These are phyloP conservation scores for Krasilnikovozyma curviuscula DNA, from an alignment of 768 basidiomycete species.

Conservation along the genomic window DNA sequence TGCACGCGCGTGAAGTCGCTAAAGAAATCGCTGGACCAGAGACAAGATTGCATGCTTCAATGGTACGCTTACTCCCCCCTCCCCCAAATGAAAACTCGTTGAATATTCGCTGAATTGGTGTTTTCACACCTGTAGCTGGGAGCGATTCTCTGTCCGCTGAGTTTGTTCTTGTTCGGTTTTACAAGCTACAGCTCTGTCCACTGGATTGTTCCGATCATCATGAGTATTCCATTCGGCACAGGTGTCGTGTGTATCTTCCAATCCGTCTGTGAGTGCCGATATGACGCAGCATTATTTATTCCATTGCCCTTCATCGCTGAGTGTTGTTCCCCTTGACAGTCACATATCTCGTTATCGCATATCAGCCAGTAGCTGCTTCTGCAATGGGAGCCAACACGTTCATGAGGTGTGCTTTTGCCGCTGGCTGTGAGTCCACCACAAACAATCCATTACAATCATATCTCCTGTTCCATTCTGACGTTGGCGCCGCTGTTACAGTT, in stretches of 20 bases:
- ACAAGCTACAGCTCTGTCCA: slow-evolving; percentile 34
- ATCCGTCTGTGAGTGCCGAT: neutral
- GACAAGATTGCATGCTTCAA: too few species aligned
- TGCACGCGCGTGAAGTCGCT: too few species aligned
- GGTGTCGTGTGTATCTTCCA: slow-evolving; percentile 34
- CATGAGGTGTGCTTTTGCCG: slow-evolving; percentile 33
- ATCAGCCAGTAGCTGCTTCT: slow-evolving; percentile 23
- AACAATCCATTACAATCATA: neutral
- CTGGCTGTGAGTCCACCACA: slow-evolving; percentile 13
- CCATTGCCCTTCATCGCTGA: slow-evolving; percentile 40
- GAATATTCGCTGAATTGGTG: too few species aligned
- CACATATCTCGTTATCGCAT: slow-evolving; percentile 13
- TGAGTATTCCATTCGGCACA: slow-evolving; percentile 32
- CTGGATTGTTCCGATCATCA: slow-evolving; percentile 24
- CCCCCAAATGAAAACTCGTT: too few species aligned
- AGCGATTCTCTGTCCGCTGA: slow-evolving; percentile 2
- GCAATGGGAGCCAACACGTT: slow-evolving; percentile 50
- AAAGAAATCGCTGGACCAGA: too few species aligned
- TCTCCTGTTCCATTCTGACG: too few species aligned
- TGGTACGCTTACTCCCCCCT: too few species aligned
- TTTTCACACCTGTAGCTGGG: too few species aligned
- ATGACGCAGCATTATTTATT: neutral
- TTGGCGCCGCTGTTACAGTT: slow-evolving; percentile 35
- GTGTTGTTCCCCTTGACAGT: neutral
- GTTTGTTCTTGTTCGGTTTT: slow-evolving; percentile 40